A percentile compares a stretch with the other conserved stretches of the same genome.
Conservation (phyloP, 306 rosid genomes). For the Dryas drummondii region DNA sequence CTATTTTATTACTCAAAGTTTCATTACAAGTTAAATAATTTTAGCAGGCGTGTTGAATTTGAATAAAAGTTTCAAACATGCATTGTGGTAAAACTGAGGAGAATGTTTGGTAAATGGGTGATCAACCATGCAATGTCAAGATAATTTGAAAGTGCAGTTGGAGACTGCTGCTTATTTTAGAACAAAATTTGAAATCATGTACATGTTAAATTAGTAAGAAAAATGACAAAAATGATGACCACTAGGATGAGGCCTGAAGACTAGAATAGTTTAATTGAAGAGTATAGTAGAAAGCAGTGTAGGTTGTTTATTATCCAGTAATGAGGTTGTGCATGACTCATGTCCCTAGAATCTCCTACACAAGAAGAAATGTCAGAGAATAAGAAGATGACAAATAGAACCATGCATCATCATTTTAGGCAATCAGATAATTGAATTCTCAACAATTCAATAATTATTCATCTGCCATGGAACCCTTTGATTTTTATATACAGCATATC, state of each 20-base stretch:
- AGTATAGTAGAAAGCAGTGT: conserved; percentile 25
- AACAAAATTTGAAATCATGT: not conserved
- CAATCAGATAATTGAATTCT: conserved; percentile 1
- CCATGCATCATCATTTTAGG: not conserved
- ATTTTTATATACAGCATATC: not conserved
- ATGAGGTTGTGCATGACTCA: not conserved
- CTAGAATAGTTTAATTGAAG: conserved; percentile 1
- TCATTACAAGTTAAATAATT: not conserved
- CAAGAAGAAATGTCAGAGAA: not conserved
- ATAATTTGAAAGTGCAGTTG: conserved; percentile 41
- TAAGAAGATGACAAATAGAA: conserved; percentile 14
- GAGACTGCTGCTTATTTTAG: conserved; percentile 26
- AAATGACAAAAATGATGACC: conserved; percentile 52
- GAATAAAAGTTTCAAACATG: not conserved
- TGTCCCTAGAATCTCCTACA: not conserved
- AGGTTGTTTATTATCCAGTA: not conserved
- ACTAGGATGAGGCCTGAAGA: conserved; percentile 3
- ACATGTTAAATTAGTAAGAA: conserved; percentile 32
- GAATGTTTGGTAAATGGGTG: conserved; percentile 37
- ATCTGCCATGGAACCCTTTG: not conserved
- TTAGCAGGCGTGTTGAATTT: not conserved
- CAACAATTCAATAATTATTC: not conserved
- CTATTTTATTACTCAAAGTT: not conserved
- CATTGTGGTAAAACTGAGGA: conserved; percentile 10
- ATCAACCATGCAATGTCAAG: conserved; percentile 31